phyloP scores from a whole-genome alignment of 345 rosid genomes.

The Pistacia atlantica region DNA sequence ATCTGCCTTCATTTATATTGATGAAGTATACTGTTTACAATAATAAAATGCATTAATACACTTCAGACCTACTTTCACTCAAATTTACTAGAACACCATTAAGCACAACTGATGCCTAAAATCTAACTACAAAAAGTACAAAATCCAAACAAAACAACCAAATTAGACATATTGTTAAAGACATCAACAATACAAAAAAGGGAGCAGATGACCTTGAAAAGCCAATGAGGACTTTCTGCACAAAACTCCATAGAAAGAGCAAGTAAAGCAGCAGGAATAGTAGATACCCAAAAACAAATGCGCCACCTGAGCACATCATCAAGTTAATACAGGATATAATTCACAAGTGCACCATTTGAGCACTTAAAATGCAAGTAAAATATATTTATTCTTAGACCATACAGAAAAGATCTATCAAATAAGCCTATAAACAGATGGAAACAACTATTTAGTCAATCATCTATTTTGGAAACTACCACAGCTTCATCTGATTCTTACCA shows the following conservation, averaged over 20 bases:
- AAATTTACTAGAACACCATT: not conserved
- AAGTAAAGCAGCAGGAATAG: constrained; percentile 73
- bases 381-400: not conserved
- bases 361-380: not conserved
- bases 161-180: not conserved
- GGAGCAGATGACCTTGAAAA: constrained; percentile 66
- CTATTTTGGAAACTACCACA: not conserved
- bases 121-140: not conserved
- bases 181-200: constrained; percentile 13
- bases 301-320: constrained; percentile 75
- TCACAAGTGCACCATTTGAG: not conserved
- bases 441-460: constrained; percentile 2
- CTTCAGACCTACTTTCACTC: not conserved
- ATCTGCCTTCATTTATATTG: not conserved
- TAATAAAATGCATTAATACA: not conserved
- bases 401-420: not conserved
- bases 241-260: constrained; percentile 72
- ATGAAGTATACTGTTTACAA: not conserved
- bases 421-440: constrained; percentile 9
- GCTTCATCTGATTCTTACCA: constrained; percentile 58
- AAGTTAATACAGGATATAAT: constrained; percentile 11
- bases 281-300: constrained; percentile 76
- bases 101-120: not conserved
- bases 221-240: constrained; percentile 98
- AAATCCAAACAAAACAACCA: constrained; percentile 12